Percentiles rank a stretch among this genome's conserved stretches.
Evolutionary conservation across 352 stramenopile species (phyloP).

Genomic region (Pythium scleroteichum): DNA sequence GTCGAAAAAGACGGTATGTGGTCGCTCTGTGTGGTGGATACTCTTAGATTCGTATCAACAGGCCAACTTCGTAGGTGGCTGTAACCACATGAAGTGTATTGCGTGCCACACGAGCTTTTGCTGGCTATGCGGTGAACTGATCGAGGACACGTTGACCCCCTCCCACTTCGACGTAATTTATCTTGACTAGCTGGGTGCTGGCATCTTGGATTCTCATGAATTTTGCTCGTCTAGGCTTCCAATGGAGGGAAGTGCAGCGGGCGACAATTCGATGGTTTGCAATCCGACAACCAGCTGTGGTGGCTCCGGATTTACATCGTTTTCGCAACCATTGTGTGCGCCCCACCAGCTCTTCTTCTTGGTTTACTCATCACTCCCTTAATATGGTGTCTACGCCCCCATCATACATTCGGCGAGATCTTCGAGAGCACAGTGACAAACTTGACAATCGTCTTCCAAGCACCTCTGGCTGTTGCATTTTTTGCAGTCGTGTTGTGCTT

Average conservation of each 20-base stretch:
- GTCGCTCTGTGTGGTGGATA: no score
- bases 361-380: neutral
- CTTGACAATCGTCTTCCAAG: neutral
- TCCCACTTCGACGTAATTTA: conserved; percentile 77
- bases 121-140: conserved; percentile 85
- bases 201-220: neutral
- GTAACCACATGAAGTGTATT: conserved; percentile 92
- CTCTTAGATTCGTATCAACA: no score
- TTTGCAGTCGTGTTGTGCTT: neutral
- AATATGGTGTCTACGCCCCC: neutral
- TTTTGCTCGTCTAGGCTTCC: neutral
- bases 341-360: neutral
- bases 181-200: no score
- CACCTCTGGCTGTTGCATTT: neutral
- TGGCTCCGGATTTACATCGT: neutral
- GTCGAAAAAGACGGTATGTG: conserved; percentile 74
- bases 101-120: conserved; percentile 87
- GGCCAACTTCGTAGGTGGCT: conserved; percentile 55
- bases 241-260: neutral
- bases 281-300: neutral
- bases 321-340: neutral
- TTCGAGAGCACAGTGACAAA: neutral
- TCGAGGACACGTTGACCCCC: conserved; percentile 83
- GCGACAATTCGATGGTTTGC: conserved; percentile 2
- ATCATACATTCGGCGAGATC: neutral